These are phyloP conservation scores for Rubroboletus satanas DNA, from an alignment of 768 basidiomycete species.

Conservation along the genomic window DNA sequence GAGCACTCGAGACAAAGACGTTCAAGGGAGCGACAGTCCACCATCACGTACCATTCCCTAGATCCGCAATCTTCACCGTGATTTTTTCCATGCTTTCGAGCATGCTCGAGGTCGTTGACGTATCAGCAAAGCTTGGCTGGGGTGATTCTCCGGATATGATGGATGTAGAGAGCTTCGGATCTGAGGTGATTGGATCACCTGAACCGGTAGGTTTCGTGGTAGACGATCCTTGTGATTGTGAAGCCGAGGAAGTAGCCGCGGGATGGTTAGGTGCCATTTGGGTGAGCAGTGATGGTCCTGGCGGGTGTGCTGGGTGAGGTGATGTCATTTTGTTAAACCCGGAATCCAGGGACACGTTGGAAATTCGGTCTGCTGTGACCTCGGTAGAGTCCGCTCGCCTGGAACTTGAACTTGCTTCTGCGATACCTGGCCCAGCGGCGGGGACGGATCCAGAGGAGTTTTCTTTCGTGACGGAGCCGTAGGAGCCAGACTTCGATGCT, in stretches of 20 bases:
- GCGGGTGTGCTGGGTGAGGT: constrained; percentile 34
- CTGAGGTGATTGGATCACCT: constrained; percentile 12
- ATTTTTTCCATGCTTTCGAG: constrained; percentile 58
- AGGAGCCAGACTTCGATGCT: constrained; percentile 34
- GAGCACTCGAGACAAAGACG: background rate
- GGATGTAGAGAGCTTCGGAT: constrained; percentile 28
- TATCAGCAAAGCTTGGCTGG: constrained; percentile 23
- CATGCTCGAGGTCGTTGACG: constrained; percentile 28
- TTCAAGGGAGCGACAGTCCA: background rate
- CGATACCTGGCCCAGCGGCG: constrained; percentile 1
- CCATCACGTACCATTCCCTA: constrained; percentile 77
- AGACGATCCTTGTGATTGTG: constrained; percentile 28
- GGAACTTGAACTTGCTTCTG: constrained; percentile 13
- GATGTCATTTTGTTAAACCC: constrained; percentile 39
- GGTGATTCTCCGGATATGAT: constrained; percentile 28
- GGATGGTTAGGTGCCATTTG: constrained; percentile 54
- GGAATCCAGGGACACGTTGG: constrained; percentile 43
- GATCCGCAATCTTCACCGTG: constrained; percentile 97
- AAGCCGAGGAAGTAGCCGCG: constrained; percentile 18
- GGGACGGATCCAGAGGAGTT: constrained; percentile 16
- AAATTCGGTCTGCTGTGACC: constrained; percentile 48
- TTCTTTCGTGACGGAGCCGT: constrained; percentile 25
- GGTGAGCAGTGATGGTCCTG: constrained; percentile 69
- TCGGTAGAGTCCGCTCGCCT: constrained; percentile 38
- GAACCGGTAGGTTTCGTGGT: constrained; percentile 19